Evolutionary conservation across 2,329 filamentous ascomycete species (phyloP), one percentile per base, ranked within the genome.

Genomic region (Coniochaeta prunicola): DNA sequence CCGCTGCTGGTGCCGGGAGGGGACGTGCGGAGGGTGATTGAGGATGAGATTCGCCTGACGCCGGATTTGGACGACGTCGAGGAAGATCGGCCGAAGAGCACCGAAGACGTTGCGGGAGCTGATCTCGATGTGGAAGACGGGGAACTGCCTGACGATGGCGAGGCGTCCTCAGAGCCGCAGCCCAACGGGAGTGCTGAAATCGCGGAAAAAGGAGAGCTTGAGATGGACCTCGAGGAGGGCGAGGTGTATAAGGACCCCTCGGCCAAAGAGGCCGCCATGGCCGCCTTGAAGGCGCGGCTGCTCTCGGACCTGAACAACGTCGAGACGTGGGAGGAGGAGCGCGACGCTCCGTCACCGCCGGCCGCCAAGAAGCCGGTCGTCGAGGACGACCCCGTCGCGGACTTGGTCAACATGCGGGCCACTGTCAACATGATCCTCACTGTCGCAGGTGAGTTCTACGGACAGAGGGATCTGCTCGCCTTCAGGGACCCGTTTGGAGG

Each of bases 401-500:
- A 55, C 10, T 4, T 21, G 6, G 72, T 77, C 66, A 84, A 81
- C 69, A 79, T 79, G 76, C 79, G 83, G 30, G 88, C 86, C n/a
- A 92, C 91, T 42, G 78, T 97, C 34, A 92, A 96, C 73, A 96
- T 96, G 91, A 90, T 97, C 57, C 77, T 97, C 64, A 94, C 90
- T 0, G 81, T 97, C 36, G 87, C 89, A 54, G 92, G 91, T 66
- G 92, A 96, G 73, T 85, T 90, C 64, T 97, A 92, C 73, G 92
- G 93, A 1, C 93, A 97, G 74, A 81, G 88, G 63, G 93, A 97
- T 72, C 74, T 97, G 62, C 80, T 97, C 55, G 85, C 89, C 66
- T 89, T 87, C 62, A 83, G 91, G 59, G 83, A 88, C 61, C 82
- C 82, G 4, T 86, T 85, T 65, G 74, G 77, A 24, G 45, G n/a